Evolutionary conservation across 2,329 filamentous ascomycete genomes (phyloP).

Genomic region (Colletotrichum cordylinicola): DNA sequence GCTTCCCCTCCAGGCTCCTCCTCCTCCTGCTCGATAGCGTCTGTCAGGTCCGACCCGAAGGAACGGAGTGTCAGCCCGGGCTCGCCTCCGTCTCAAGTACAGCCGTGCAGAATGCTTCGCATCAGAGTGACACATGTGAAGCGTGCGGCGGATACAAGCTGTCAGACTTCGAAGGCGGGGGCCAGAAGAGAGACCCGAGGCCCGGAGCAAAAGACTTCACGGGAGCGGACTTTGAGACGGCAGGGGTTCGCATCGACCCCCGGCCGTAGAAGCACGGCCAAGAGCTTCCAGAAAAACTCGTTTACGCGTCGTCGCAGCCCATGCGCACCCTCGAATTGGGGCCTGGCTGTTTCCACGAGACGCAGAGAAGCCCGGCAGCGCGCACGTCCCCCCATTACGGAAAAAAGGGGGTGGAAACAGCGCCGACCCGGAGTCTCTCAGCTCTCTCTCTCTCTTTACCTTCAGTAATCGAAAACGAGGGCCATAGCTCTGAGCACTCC

Average conservation of each 20-base stretch:
- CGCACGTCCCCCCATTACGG: neutral
- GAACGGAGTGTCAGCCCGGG: neutral
- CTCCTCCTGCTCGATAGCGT: neutral
- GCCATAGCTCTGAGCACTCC: neutral
- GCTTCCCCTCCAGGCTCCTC: neutral
- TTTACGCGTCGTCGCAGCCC: neutral
- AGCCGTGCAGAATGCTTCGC: neutral
- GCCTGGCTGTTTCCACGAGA: neutral
- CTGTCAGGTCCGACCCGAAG: neutral
- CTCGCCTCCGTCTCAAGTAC: neutral
- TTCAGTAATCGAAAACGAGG: neutral
- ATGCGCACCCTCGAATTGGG: neutral
- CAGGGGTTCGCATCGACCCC: neutral
- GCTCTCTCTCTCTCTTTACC: neutral
- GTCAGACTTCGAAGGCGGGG: neutral
- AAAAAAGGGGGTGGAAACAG: neutral
- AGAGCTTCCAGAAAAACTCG: slow-evolving; percentile 12
- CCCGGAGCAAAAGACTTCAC: neutral
- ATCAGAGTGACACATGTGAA: neutral
- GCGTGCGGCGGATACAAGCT: neutral
- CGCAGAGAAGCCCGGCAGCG: neutral
- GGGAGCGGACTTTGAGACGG: slow-evolving; percentile 1
- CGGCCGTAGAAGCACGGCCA: neutral
- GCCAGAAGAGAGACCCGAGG: neutral
- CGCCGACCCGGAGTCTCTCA: neutral